Evolutionary conservation across 2,329 filamentous ascomycete species (phyloP).

Genomic region (Fusarium begoniae): DNA sequence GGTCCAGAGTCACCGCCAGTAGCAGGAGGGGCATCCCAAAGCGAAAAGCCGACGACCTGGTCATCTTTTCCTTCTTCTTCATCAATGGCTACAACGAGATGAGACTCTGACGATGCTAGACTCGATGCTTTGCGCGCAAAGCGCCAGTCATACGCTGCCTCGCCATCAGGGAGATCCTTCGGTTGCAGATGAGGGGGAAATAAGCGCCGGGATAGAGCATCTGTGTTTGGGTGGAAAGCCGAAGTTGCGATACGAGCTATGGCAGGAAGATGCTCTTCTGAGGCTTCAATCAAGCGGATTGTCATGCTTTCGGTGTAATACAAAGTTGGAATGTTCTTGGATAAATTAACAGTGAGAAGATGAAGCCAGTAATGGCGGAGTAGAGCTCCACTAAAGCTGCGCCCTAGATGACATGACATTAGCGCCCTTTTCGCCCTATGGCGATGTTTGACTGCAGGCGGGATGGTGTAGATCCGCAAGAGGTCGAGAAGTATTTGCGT

Average conservation of each 20-base stretch:
- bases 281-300: not conserved
- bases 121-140: slow-evolving; percentile 8
- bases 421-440: not conserved
- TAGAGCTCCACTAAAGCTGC: not conserved
- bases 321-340: fast-evolving
- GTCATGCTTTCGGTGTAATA: not conserved
- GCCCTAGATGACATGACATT: not conserved
- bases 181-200: slow-evolving; percentile 11
- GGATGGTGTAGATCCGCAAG: not conserved
- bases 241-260: slow-evolving; percentile 9
- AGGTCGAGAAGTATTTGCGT: not conserved
- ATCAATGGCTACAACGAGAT: not conserved
- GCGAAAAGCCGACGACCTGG: slow-evolving; percentile 2
- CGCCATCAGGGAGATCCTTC: not conserved
- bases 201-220: slow-evolving; percentile 5
- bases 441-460: not conserved
- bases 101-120: not conserved
- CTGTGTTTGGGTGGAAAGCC: slow-evolving; percentile 10
- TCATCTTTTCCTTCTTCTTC: not conserved
- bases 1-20: not conserved
- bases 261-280: not conserved
- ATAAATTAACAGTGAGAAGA: not conserved
- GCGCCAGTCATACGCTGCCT: slow-evolving; percentile 19
- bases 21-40: slow-evolving; percentile 4
- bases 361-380: not conserved